Evolutionary conservation across 805 yeast species (phyloP), one percentile per base, ranked within the genome.

Genomic region (Debaryomyces castellii): DNA sequence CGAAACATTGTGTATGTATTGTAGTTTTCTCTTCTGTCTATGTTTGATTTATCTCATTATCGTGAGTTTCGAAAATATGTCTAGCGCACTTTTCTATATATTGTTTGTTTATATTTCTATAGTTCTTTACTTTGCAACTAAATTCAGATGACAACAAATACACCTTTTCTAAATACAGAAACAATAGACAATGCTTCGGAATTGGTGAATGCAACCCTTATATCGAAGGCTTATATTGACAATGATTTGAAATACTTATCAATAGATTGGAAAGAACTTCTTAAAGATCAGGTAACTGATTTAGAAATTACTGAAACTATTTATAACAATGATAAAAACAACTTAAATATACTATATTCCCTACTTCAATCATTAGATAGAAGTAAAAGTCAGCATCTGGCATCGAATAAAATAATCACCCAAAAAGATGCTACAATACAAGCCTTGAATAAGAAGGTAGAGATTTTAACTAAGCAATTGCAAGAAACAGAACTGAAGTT

Each of bases 321-420:
- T 18, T 72, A 66, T 46, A 58, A 64, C 42, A 69, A 69, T 52
- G 75, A 69, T 54, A 65, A 66, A 43, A 64, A 65, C 45, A 49
- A 57, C 25, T 66, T 73, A 39, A 71, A 73, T 47, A 60, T 68
- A 28, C 58, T 73, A 1, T 68, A 70, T 49, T 62, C 71, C 10
- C 59, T 61, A 25, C 45, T 59, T 32, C 67, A 57, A 48, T 58
- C 59, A 27, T 55, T 64, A n/a, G 73, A 68, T 35, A 47, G 71
- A 39, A 60, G 60, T 47, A 57, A 70, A 21, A 51, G 45, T 11
- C 74, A 67, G 43, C 66, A 62, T 41, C 60, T 55, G 39, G 47
- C 59, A 6, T 60, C 69, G 22, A 68, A 66, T 45, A 58, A 58
- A 30, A 50, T 63, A 1, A 44, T 69, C 5, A 48, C 50, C 5